Conservation (phyloP, 192 early-diverging fungal species). For the Backusella circina region DNA sequence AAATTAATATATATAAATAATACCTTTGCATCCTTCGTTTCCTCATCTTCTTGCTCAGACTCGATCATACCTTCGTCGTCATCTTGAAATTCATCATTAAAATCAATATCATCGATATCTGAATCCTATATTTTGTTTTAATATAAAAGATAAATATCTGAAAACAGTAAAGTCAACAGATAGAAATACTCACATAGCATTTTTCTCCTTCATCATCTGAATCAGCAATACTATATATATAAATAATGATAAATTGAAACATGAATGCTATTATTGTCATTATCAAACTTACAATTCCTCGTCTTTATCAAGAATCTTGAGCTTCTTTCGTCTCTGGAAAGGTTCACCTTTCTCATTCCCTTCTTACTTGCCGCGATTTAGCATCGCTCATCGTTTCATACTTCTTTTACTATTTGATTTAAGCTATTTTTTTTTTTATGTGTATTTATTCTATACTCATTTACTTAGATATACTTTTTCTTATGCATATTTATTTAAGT, state of each 20-base stretch:
- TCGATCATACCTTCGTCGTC: slow-evolving; percentile 73
- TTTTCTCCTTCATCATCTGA: background rate
- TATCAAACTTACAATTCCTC: too few species aligned
- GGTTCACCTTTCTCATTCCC: slow-evolving; percentile 24
- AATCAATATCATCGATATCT: slow-evolving; percentile 69
- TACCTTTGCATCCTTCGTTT: slow-evolving; percentile 51
- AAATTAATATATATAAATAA: too few species aligned
- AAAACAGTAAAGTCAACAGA: background rate
- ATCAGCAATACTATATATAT: background rate
- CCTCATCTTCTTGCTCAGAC: slow-evolving; percentile 63
- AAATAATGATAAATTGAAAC: background rate
- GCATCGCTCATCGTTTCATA: slow-evolving; percentile 48
- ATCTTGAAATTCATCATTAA: slow-evolving; percentile 76
- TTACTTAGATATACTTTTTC: too few species aligned
- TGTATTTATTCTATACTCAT: too few species aligned
- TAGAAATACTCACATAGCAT: background rate
- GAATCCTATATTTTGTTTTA: slow-evolving; percentile 16
- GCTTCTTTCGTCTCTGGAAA: background rate
- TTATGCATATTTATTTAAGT: background rate
- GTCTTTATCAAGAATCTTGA: slow-evolving; percentile 40
- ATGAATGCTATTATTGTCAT: too few species aligned
- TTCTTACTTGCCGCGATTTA: slow-evolving; percentile 38
- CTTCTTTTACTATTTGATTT: slow-evolving; percentile 45
- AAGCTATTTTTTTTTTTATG: slow-evolving; percentile 20
- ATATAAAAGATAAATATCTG: too few species aligned